Evolutionary conservation across 208 protist species (phyloP).

Genomic region (Trypanosoma scelopori): DNA sequence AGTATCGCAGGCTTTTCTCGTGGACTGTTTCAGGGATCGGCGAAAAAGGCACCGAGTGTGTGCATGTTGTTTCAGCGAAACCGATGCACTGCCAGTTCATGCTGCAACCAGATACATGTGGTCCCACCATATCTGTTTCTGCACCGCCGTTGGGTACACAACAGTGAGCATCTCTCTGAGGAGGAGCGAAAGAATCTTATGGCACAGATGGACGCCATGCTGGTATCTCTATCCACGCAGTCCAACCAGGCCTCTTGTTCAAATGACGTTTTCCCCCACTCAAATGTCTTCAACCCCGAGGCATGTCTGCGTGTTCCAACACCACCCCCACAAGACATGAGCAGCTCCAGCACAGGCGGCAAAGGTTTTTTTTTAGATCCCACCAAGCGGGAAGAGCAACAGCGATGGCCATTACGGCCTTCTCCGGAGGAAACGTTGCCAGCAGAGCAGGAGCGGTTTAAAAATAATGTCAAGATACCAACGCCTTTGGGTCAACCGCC

Average conservation of each 20-base stretch:
- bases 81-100: constrained; percentile 73
- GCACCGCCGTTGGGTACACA: constrained; percentile 16
- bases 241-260: constrained; percentile 15
- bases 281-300: constrained; percentile 34
- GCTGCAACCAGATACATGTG: constrained; percentile 91
- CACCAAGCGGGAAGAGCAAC: not conserved
- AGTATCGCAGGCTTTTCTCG: constrained; percentile 72
- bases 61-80: constrained; percentile 84
- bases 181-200: constrained; percentile 21
- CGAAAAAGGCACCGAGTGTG: constrained; percentile 72
- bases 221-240: constrained; percentile 26
- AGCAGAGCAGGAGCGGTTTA: not conserved
- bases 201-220: constrained; percentile 35
- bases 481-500: not conserved
- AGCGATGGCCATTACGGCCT: constrained; percentile 14
- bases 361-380: not conserved
- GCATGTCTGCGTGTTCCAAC: constrained; percentile 28
- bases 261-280: not conserved
- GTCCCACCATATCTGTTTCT: constrained; percentile 49
- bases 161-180: constrained; percentile 4
- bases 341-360: not conserved
- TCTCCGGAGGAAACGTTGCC: too few relatives aligned
- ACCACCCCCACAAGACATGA: constrained; percentile 24
- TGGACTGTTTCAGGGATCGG: constrained; percentile 77
- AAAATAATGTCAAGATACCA: not conserved